Evolutionary conservation across 2,329 filamentous ascomycete genomes (phyloP), one percentile per base, ranked within the genome.

Genomic region (Incumbomyces delicatus): DNA sequence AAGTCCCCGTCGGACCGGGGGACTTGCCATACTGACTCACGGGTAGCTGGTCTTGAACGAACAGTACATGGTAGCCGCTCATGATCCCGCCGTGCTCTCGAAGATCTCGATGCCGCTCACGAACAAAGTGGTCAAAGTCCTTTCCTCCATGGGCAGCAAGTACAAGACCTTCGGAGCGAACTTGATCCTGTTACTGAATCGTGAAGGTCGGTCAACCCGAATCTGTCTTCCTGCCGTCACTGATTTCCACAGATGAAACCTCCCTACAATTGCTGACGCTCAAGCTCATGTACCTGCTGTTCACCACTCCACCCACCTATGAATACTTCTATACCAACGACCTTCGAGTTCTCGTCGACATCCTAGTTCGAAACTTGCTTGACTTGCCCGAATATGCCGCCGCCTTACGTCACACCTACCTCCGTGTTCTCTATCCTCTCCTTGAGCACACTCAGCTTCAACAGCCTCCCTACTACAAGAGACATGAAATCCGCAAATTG

Each of bases 251-350:
- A 74, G 76, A 85, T 8, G 89, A 96, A 65, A 94, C 92, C 1
- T 90, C 88, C 1, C 77, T 95, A 32, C 94, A 98, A 65, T 75
- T 98, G 20, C 76, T 98, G n/a, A 96, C 96, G 50, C 74, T 98
- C 35, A 98, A 98, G 66, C 78, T 95, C 3, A 73, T 98, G 22
- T 98, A 96, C 66, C 78, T 98, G 31, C 76, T 98, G 8, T 98
- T 98, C 66, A 95, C 89, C 3, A 96, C 87, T 8, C 80, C 80
- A 47, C 78, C 84, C 13, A 98, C 92, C 0, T 87, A 92, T 63
- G 92, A 98, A 67, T 98, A 96, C 66, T 98, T 98, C 62, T 98
- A 96, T 66, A 95, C 88, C 22, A 98, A 98, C 62, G 92, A 98
- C 60, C 74, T 98, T 27, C 85, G 87, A 49, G 92, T 98, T 3